Base-by-base conservation (phyloP, 805 yeast genomes). In the Nakazawaea holstii region DNA sequence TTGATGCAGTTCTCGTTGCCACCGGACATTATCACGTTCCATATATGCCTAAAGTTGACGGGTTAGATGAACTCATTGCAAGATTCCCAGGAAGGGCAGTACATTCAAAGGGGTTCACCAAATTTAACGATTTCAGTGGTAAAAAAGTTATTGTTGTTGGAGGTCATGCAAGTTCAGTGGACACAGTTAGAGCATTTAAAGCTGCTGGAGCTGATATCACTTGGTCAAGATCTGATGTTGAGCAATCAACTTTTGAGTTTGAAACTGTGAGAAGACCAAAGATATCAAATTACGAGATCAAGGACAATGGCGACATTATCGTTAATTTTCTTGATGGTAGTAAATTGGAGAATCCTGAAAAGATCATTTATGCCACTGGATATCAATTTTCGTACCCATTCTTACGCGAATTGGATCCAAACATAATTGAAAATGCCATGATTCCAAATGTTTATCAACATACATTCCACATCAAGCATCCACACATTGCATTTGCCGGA, bases 21-120 rank as follows among this genome's bases (percentile, higher is more conserved):
- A 68, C 64, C 39, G 79, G 79, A 24, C 77, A 72, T 53, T 73
- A 65, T 52, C 60, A 66, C 14, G 62, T 61, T 7, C 76, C 76
- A 2, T 55, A 52, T 43, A 53, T 69, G 20, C 79, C 79, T 2
- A 46, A 53, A 27, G 60, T 69, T n/a, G 54, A 58, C 0, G 77
- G 76, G 1, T 54, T 70, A 35, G 61, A 67, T 3, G 64, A 65
- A 28, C 43, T 42, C 4, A 17, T 24, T n/a, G 27, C n/a, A n/a
- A 32, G 29, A 27, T 43, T 9, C n/a, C 49, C 49, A 2, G 49
- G 39, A 1, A 54, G 47, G 14, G 49, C 61, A 7, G 54, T 59
- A 28, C 66, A 62, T 45, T 58, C 62, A 29, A 61, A 60, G 38
- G 59, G 56, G 47, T 62, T 55, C 46, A 38, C 58, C 4, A 39